Base-by-base conservation (phyloP, 2,329 filamentous ascomycete species). In the Cercospora zeae-maydis region DNA sequence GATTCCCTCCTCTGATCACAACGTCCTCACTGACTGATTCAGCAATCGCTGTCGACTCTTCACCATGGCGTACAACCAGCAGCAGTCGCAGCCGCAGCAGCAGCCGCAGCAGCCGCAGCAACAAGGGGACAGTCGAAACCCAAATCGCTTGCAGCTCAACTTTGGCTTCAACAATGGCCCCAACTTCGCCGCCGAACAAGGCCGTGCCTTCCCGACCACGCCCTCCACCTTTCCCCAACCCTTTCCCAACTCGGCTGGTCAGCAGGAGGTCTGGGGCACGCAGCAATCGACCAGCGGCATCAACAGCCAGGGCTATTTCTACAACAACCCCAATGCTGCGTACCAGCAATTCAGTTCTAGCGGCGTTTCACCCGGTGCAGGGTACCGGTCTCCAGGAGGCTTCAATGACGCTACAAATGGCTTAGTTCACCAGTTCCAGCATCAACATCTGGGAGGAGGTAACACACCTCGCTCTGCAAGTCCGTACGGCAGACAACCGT, bases 181-280 rank as follows among this genome's bases (percentile, higher is more conserved):
- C 64, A 78, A 79, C 68, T 78, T 79, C 71, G 75, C 74, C 63
- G 75, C 75, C 62, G 76, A 78, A 63, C 72, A 74, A 68, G 80
- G 79, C 61, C 78, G 80, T 66, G 78, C 78, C 62, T 83, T 80
- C 72, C 81, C 81, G 58, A 83, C 93, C 58, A 97, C 93, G 9
- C 93, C 93, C 58, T 97, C 93, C 68, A 96, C 93, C 63, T 98
- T 98, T 75, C 93, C 93, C 11, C 93, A 98, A 79, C 93, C 93
- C 64, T 88, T 86, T 73, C 83, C 84, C 56, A 83, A 82, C 72
- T 81, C 84, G 70, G 79, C 81, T 59, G 83, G 83, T 52, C 84
- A 86, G 75, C 85, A 87, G 69, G 86, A 88, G 71, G 81, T 84
- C 65, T 84, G 84, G 81, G 81, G 81, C 52, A 76, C 80, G 67